Percentiles rank a stretch among this genome's conserved stretches.
Conservation (phyloP, 345 rosid genomes). For the Eucalyptus rudis region DNA sequence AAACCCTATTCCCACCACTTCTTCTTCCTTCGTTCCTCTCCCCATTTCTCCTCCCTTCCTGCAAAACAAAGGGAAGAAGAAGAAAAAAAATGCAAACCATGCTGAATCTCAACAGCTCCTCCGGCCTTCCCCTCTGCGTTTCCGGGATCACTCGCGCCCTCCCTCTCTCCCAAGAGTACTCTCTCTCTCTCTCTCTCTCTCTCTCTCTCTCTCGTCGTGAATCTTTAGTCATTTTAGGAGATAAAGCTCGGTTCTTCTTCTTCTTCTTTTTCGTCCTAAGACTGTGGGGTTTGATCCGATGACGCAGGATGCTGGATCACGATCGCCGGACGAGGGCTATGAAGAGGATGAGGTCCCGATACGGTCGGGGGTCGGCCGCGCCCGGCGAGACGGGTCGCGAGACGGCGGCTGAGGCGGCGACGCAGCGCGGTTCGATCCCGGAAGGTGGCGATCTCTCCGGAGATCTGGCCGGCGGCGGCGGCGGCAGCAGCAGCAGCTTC, state of each 20-base stretch:
- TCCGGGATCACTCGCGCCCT: background rate
- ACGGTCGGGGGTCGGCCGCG: background rate
- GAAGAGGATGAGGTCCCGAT: background rate
- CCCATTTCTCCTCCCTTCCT: background rate
- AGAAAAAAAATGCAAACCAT: background rate
- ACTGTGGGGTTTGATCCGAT: background rate
- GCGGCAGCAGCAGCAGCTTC: background rate
- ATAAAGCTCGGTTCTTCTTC: background rate
- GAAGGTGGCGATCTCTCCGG: background rate
- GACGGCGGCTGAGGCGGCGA: background rate
- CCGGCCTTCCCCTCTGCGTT: constrained; percentile 5
- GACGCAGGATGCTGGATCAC: constrained; percentile 4
- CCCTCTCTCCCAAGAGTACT: background rate
- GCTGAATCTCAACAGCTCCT: background rate
- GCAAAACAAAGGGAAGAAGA: background rate
- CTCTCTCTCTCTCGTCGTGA: background rate
- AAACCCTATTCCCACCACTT: background rate
- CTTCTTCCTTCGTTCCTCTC: background rate
- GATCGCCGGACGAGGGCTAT: constrained; percentile 5
- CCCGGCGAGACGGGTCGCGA: background rate
- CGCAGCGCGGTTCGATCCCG: background rate
- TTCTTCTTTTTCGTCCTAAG: background rate
- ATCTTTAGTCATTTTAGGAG: background rate
- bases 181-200: too few relatives aligned
- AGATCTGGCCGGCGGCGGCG: background rate